These are phyloP conservation scores for Fusarium algeriense DNA, from an alignment of 2,329 filamentous ascomycete species.

Conservation along the genomic window DNA sequence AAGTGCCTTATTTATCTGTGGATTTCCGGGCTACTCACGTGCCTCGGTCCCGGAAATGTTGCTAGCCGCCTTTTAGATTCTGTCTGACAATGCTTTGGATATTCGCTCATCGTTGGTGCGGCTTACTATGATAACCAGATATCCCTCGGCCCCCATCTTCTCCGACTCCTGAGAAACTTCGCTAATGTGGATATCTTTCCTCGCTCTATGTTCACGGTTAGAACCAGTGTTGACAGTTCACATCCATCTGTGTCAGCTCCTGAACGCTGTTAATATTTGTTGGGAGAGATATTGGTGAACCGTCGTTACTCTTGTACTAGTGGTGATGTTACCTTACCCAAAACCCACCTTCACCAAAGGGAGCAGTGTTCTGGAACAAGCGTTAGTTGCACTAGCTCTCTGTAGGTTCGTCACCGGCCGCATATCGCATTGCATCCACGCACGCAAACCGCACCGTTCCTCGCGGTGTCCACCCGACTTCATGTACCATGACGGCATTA, in stretches of 20 bases:
- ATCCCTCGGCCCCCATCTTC: slow-evolving; percentile 3
- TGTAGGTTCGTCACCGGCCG: slow-evolving; percentile 18
- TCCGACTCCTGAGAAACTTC: neutral
- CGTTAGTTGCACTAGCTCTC: slow-evolving; percentile 32
- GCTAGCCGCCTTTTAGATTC: neutral
- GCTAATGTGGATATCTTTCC: neutral
- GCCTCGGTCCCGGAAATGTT: neutral
- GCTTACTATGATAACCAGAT: slow-evolving; percentile 4
- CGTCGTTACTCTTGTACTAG: neutral
- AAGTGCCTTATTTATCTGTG: neutral
- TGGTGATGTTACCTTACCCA: slow-evolving; percentile 4
- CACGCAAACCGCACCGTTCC: slow-evolving; percentile 33
- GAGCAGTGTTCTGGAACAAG: slow-evolving; percentile 43
- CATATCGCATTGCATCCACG: slow-evolving; percentile 27
- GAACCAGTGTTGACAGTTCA: neutral
- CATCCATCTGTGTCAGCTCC: neutral
- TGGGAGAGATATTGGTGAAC: slow-evolving; percentile 7
- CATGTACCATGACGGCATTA: slow-evolving; percentile 44
- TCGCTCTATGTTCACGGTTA: neutral
- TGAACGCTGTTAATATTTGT: neutral
- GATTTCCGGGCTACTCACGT: slow-evolving; percentile 11
- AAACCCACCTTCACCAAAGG: slow-evolving; percentile 7
- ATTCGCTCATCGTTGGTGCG: neutral
- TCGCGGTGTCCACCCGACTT: slow-evolving; percentile 30
- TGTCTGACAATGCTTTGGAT: slow-evolving; percentile 1